A percentile compares a stretch with the other conserved stretches of the same genome.
phyloP scores from a whole-genome alignment of 345 rosid genomes.

The Triadica sebifera region DNA sequence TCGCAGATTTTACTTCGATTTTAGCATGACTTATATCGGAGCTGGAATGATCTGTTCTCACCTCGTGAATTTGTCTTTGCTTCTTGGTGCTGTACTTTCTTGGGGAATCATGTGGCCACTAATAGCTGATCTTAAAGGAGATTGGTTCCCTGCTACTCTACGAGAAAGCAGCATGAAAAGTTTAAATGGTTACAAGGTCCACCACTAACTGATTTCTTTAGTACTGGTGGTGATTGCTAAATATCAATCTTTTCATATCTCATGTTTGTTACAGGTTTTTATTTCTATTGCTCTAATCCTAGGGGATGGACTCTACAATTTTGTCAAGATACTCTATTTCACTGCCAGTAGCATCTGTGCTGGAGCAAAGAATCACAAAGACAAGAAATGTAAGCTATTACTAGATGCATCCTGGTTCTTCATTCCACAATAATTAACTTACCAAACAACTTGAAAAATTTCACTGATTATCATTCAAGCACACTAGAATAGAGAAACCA shows the following conservation, averaged over 20 bases:
- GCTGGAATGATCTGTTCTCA: constrained; percentile 99
- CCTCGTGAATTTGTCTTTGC: constrained; percentile 82
- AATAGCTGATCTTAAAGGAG: constrained; percentile 57
- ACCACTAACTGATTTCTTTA: background rate
- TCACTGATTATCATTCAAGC: too few species aligned
- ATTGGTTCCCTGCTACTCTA: constrained; percentile 61
- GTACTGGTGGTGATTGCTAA: background rate
- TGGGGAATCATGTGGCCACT: constrained; percentile 99
- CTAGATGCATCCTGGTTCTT: background rate
- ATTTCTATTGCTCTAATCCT: constrained; percentile 78
- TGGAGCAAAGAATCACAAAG: constrained; percentile 30
- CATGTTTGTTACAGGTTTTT: constrained; percentile 53
- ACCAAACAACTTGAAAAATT: too few species aligned
- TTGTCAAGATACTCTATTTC: constrained; percentile 64
- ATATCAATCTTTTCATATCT: background rate
- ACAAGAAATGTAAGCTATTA: constrained; percentile 39
- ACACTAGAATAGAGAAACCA: background rate
- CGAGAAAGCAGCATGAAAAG: constrained; percentile 80
- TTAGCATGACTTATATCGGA: constrained; percentile 82
- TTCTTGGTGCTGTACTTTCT: constrained; percentile 79
- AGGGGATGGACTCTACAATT: constrained; percentile 92
- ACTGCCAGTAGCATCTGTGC: constrained; percentile 50
- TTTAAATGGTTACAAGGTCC: constrained; percentile 83
- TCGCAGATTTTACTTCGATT: constrained; percentile 87
- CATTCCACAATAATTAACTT: too few species aligned